Evolutionary conservation across 2,329 filamentous ascomycete species (phyloP).

Genomic region (Cytospora paraplurivora): DNA sequence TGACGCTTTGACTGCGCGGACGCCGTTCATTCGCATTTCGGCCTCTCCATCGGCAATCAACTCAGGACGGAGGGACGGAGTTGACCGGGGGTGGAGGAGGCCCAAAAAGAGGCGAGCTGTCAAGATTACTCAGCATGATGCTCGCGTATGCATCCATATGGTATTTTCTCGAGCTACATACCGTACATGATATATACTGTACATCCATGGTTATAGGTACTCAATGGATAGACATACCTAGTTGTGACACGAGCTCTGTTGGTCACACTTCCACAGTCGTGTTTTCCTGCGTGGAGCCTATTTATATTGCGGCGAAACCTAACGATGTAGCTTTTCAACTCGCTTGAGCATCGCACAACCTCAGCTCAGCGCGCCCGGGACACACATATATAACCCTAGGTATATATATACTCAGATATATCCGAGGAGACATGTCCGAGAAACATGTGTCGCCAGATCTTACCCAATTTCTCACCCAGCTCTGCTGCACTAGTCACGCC

Average conservation of each 20-base stretch:
- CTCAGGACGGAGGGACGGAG: not conserved
- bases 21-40: not conserved
- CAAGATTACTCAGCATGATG: not conserved
- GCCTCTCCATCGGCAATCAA: conserved; percentile 1
- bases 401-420: not conserved
- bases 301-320: conserved; percentile 25
- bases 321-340: conserved; percentile 12
- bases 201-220: not conserved
- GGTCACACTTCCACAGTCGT: conserved; percentile 18
- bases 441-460: conserved; percentile 14
- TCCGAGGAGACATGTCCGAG: conserved; percentile 12
- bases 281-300: conserved; percentile 27
- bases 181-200: not conserved
- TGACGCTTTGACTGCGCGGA: not conserved
- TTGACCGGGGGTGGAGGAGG: not conserved
- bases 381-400: not conserved
- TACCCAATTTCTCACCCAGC: not conserved
- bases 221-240: not conserved
- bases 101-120: not conserved
- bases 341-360: conserved; percentile 5
- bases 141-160: not conserved
- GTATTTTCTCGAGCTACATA: not conserved
- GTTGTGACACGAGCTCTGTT: conserved; percentile 23
- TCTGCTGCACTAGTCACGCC: conserved; percentile 2
- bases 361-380: not conserved